Conservation (phyloP, 345 rosid species). For the Boechera divaricarpa region DNA sequence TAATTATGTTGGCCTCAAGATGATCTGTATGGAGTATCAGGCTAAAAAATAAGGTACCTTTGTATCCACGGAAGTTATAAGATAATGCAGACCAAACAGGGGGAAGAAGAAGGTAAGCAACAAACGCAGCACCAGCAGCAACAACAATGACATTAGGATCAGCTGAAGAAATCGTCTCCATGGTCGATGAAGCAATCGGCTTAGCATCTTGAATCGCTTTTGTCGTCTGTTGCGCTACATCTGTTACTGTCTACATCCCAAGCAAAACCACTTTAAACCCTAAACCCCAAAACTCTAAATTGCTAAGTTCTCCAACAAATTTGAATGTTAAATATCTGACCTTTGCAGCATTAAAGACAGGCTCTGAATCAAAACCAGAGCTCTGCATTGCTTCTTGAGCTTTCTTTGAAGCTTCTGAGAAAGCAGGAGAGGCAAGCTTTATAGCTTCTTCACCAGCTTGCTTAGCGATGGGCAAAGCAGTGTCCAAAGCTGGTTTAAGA, state of each 20-base stretch:
- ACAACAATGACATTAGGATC: constrained; percentile 76
- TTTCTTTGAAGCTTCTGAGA: constrained; percentile 86
- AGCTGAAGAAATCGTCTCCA: constrained; percentile 72
- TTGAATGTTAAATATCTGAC: constrained; percentile 38
- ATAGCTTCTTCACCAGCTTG: constrained; percentile 85
- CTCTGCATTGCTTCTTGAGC: constrained; percentile 89
- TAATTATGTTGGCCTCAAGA: constrained; percentile 4
- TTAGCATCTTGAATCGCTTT: constrained; percentile 71
- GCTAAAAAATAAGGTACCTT: constrained; percentile 53
- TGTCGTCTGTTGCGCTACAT: constrained; percentile 73
- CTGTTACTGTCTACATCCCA: constrained; percentile 68
- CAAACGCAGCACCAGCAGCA: constrained; percentile 69
- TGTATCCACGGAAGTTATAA: constrained; percentile 81
- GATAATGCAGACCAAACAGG: constrained; percentile 79
- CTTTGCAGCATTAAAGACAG: constrained; percentile 82
- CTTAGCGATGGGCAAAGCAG: constrained; percentile 67
- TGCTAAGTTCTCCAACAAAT: neutral
- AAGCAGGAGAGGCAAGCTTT: constrained; percentile 80
- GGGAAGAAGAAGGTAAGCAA: constrained; percentile 76
- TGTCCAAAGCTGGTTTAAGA: constrained; percentile 81
- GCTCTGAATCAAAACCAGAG: constrained; percentile 77
- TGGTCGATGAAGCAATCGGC: constrained; percentile 83
- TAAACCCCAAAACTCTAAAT: neutral
- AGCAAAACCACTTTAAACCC: neutral
- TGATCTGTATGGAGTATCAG: neutral